Evolutionary conservation across 2,329 filamentous ascomycete genomes (phyloP), one percentile per base, ranked within the genome.

Genomic region (Fusarium proliferatum): DNA sequence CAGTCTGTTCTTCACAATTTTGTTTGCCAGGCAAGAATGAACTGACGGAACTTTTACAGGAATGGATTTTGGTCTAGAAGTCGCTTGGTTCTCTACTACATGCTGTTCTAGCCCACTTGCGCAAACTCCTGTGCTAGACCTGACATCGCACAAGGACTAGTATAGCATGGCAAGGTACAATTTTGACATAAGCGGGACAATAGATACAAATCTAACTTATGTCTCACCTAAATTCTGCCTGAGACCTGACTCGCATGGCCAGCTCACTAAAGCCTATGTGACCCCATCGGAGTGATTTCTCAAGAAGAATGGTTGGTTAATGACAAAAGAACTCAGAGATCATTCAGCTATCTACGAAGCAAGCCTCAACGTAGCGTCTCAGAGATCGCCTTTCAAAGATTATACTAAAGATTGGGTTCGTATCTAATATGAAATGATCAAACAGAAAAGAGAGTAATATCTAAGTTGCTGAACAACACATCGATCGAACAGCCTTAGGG

Each of bases 371-470:
- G 36, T 30, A 56, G 42, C 39, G 28, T n/a, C 43, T 38, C 26
- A n/a, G 23, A 26, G 7, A 33, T n/a, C 39, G 34, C 28, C 12
- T 26, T 52, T 12, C 23, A 41, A 19, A 34, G 21, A 66, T 26
- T 21, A 19, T 28, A 39, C 15, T 45, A 17, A 23, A 28, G 3
- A 10, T 17, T 30, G 17, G 33, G 13, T 72, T 59, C 16, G 49
- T 65, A 74, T 73, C 67, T 74, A 73, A 46, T 64, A 68, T 51
- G 59, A 46, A 23, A 48, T 45, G 28, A 36, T 11, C 34, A 45
- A 56, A 52, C 28, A 64, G 33, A 67, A 56, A 57, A 71, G 51
- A 57, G 62, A 72, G 71, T 69, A 53, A 60, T 69, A 73, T 74
- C 71, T 73, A 73, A n/a, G 34, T 45, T 65, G 39, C 36, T 33